Percentiles rank a stretch among this genome's conserved stretches.
These are phyloP conservation scores for Ulmus americana DNA, from an alignment of 331 rosid genomes.

Conservation along the genomic window DNA sequence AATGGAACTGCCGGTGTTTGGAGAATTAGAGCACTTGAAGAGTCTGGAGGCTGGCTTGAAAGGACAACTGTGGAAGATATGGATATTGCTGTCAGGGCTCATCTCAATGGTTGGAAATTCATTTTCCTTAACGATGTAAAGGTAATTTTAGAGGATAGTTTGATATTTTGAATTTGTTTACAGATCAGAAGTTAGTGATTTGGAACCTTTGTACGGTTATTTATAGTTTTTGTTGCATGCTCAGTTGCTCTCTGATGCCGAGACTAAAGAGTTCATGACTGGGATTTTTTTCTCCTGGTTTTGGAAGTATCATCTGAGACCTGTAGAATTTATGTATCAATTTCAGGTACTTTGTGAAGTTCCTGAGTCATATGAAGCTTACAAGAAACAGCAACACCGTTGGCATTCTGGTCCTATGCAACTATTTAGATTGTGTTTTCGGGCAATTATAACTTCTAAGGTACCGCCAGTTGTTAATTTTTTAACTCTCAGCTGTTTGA, in stretches of 20 bases:
- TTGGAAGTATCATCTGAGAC: neutral
- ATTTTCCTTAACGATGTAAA: constrained; percentile 79
- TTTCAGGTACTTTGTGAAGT: constrained; percentile 86
- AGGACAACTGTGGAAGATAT: constrained; percentile 95
- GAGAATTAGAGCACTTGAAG: constrained; percentile 91
- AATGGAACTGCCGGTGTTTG: constrained; percentile 99
- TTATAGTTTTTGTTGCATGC: no score
- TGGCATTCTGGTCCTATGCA: constrained; percentile 99
- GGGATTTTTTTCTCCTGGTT: neutral
- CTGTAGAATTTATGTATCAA: constrained; percentile 7
- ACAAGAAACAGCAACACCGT: constrained; percentile 93
- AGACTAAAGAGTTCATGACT: neutral
- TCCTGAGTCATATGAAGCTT: constrained; percentile 95
- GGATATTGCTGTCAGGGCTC: constrained; percentile 98
- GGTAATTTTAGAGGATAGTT: constrained; percentile 34
- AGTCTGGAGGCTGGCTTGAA: constrained; percentile 96
- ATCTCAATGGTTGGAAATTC: constrained; percentile 93
- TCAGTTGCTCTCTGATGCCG: no score
- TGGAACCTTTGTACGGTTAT: no score
- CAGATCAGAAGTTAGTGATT: neutral
- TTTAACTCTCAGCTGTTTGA: neutral
- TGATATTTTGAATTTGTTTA: neutral
- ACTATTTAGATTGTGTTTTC: constrained; percentile 82
- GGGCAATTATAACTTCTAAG: constrained; percentile 76
- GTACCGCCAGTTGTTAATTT: constrained; percentile 30